phyloP scores from a whole-genome alignment of 2,329 filamentous ascomycete genomes.

The Colletotrichum spinosum region DNA sequence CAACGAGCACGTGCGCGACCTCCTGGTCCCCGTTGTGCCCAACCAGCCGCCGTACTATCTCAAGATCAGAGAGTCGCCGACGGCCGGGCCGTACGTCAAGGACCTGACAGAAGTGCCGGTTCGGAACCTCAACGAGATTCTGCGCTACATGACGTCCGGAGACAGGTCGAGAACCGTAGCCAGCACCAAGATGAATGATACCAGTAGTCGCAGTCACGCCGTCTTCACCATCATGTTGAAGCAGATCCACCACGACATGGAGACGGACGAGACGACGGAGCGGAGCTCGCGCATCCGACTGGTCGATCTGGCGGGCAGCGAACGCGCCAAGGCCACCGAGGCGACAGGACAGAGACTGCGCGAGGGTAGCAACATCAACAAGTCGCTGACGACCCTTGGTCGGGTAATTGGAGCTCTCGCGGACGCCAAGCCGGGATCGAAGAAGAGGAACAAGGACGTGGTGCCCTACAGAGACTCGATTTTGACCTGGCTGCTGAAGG shows the following conservation, averaged over 20 bases:
- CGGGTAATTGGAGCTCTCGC: conserved; percentile 94
- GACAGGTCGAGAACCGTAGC: conserved; percentile 90
- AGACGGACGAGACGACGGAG: conserved; percentile 98
- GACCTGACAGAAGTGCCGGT: conserved; percentile 95
- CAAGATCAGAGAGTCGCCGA: conserved; percentile 95
- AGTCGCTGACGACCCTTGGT: conserved; percentile 94
- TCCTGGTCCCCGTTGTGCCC: conserved; percentile 79
- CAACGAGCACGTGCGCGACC: conserved; percentile 97
- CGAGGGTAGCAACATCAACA: conserved; percentile 99
- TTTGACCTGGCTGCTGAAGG: conserved; percentile 88
- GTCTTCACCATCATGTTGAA: conserved; percentile 99
- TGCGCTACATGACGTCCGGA: conserved; percentile 90
- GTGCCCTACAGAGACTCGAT: conserved; percentile 94
- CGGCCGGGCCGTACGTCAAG: conserved; percentile 96
- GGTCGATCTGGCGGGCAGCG: conserved; percentile 94
- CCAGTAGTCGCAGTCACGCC: conserved; percentile 93
- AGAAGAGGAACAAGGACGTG: conserved; percentile 70
- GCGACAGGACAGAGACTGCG: conserved; percentile 90
- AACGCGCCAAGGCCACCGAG: conserved; percentile 94
- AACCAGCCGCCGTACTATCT: conserved; percentile 89
- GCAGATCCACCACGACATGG: conserved; percentile 97
- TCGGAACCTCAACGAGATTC: conserved; percentile 85
- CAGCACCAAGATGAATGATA: conserved; percentile 99
- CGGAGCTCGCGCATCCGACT: conserved; percentile 92
- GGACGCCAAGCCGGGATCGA: conserved; percentile 69